Evolutionary conservation across 2,329 filamentous ascomycete species (phyloP).

Genomic region (Hyphodiscus sp.): DNA sequence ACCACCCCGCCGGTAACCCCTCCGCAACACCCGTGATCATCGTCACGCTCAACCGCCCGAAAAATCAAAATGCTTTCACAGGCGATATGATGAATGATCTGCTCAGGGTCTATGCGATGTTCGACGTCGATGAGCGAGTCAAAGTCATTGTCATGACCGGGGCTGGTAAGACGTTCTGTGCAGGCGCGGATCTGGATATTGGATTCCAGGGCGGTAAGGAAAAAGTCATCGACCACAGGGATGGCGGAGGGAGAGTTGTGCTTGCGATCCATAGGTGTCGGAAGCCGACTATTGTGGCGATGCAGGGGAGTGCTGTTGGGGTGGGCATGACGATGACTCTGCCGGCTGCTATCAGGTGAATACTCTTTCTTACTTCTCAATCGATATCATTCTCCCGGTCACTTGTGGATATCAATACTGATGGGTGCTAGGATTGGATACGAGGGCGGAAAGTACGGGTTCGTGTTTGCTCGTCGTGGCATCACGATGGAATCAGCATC

Average conservation of each 20-base stretch:
- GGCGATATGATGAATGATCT: slow-evolving; percentile 55
- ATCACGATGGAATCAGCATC: slow-evolving; percentile 65
- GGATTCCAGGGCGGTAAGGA: slow-evolving; percentile 13
- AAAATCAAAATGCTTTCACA: slow-evolving; percentile 65
- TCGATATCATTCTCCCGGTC: no score
- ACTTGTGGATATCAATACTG: neutral
- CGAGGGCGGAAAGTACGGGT: slow-evolving; percentile 57
- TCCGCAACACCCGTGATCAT: slow-evolving; percentile 54
- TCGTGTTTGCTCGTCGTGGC: slow-evolving; percentile 64
- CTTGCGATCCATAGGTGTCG: slow-evolving; percentile 44
- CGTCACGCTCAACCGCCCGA: slow-evolving; percentile 56
- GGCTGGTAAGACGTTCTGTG: slow-evolving; percentile 47
- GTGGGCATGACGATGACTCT: slow-evolving; percentile 56
- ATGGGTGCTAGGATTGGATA: slow-evolving; percentile 7
- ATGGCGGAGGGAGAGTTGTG: slow-evolving; percentile 43
- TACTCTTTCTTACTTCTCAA: neutral
- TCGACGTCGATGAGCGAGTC: slow-evolving; percentile 47
- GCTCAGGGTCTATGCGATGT: slow-evolving; percentile 42
- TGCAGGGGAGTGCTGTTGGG: slow-evolving; percentile 53
- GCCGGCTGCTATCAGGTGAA: slow-evolving; percentile 30
- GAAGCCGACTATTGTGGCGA: slow-evolving; percentile 52
- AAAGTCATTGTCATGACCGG: slow-evolving; percentile 48
- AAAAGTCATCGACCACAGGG: slow-evolving; percentile 33
- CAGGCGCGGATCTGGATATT: slow-evolving; percentile 48
- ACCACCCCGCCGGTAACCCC: slow-evolving; percentile 42